A percentile compares a stretch with the other conserved stretches of the same genome.
phyloP scores from a whole-genome alignment of 257 asterid species.

The Lithospermum erythrorhizon region DNA sequence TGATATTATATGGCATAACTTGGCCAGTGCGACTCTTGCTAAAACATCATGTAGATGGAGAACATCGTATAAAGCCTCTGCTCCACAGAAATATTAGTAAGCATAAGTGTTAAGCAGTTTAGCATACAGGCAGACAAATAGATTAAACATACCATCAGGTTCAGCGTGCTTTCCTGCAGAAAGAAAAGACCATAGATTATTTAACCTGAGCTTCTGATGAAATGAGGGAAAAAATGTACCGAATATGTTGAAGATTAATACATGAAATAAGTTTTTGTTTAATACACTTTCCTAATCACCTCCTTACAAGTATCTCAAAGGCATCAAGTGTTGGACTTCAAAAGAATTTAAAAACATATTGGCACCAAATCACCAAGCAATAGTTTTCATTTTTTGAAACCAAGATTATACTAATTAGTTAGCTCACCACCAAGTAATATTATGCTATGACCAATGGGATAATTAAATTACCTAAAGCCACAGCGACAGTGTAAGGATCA shows the following conservation, averaged over 20 bases:
- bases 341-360: slow-evolving; percentile 9
- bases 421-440: no score
- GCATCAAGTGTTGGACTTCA: slow-evolving; percentile 6
- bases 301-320: neutral
- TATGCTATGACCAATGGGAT: slow-evolving; percentile 8
- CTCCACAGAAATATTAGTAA: slow-evolving; percentile 27
- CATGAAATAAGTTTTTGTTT: neutral
- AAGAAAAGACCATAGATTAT: slow-evolving; percentile 10
- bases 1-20: slow-evolving; percentile 76
- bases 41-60: slow-evolving; percentile 98
- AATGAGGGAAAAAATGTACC: no score
- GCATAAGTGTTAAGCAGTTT: neutral
- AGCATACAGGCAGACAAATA: neutral
- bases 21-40: slow-evolving; percentile 96
- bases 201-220: neutral
- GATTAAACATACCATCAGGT: slow-evolving; percentile 69
- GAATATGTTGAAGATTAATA: neutral
- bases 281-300: no score
- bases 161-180: slow-evolving; percentile 80
- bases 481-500: slow-evolving; percentile 92
- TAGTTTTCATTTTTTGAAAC: neutral
- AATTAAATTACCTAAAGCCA: slow-evolving; percentile 69
- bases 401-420: no score
- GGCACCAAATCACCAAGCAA: neutral
- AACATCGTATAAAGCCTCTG: slow-evolving; percentile 95